Base-by-base conservation (phyloP, 2,329 filamentous ascomycete genomes). In the Penicillium nordicum region DNA sequence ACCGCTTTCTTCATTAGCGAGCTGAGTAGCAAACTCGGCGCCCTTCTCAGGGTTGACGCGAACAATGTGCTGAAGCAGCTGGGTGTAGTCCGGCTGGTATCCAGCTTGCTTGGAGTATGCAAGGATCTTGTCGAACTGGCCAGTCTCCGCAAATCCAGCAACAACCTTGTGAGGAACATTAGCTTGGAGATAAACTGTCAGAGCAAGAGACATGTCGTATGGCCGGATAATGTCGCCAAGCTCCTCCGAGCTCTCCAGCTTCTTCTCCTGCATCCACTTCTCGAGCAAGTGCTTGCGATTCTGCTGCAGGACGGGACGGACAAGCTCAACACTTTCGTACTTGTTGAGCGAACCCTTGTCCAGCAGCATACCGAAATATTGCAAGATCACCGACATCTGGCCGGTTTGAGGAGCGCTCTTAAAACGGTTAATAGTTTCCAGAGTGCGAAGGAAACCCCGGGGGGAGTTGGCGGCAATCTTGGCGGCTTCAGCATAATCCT, bases 401-500 rank as follows among this genome's bases (percentile, higher is more conserved):
- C 72, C 72, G 29, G 69, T 90, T 59, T 87, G 84, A 14, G 91
- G 90, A 16, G 95, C 82, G 54, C 84, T 85, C 84, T 97, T 97
- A 80, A 99, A 95, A 67, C 89, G 88, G 77, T 97, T 92, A 72
- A 99, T 97, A 7, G 94, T 99, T 70, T 96, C 90, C 23, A 90
- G 83, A 2, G 93, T 97, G 64, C 94, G 90, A 53, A 99, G 82
- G 80, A 99, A 99, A 46, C 94, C 94, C 57, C 93, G 87, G 3
- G 94, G 94, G 3, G 94, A 99, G 80, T 95, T 96, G 49, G 94
- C 95, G 43, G 94, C 95, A 67, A 96, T 88, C 82, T 96, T 97
- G 49, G 94, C 94, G 57, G 94, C 94, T 69, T 94, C 91, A 52
- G 86, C 80, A 74, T 90, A 97, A 71, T 90, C 90, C 32, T 89